These are phyloP conservation scores for Soucietia sequanensis DNA, from an alignment of 805 yeast species.

Conservation along the genomic window DNA sequence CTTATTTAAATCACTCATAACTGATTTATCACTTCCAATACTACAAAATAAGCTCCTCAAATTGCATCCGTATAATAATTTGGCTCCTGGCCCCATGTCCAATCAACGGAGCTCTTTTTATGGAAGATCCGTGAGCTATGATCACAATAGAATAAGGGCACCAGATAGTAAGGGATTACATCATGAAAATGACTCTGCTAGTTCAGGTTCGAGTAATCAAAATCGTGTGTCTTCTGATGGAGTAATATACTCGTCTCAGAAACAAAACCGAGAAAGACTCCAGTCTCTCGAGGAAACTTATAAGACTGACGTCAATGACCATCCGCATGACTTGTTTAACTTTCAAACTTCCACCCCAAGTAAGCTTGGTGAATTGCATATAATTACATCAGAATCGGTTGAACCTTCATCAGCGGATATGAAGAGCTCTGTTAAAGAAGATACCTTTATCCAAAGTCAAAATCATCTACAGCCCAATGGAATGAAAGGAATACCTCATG, in stretches of 20 bases:
- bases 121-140: constrained; percentile 20
- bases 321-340: constrained; percentile 7
- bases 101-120: constrained; percentile 1
- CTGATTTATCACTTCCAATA: no score
- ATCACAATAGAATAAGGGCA: constrained; percentile 15
- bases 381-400: background rate
- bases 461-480: no score
- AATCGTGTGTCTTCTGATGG: constrained; percentile 24
- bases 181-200: no score
- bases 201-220: no score
- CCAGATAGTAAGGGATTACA: constrained; percentile 4
- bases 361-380: background rate
- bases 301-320: background rate
- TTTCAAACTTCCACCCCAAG: constrained; percentile 6
- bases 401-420: no score
- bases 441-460: no score
- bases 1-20: no score
- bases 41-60: no score
- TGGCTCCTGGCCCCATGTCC: constrained; percentile 3
- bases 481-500: background rate
- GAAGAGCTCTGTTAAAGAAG: background rate
- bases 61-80: constrained; percentile 4
- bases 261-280: no score
- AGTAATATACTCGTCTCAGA: constrained; percentile 15
- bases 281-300: background rate